phyloP scores from a whole-genome alignment of 306 rosid genomes.

The Acmispon strigosus region DNA sequence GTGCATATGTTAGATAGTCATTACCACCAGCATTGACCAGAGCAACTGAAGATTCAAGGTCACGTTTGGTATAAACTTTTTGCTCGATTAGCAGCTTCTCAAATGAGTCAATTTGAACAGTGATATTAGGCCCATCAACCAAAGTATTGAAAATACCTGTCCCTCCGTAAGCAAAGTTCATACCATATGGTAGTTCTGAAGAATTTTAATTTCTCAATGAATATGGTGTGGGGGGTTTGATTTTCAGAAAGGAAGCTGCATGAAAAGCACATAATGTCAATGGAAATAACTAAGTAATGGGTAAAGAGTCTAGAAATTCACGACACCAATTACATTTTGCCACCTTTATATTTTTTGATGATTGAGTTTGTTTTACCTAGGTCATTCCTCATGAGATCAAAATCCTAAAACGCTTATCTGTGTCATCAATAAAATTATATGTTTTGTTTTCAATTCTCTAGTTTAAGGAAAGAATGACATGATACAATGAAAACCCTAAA shows the following conservation, averaged over 20 bases:
- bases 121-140: constrained; percentile 29
- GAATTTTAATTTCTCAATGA: background rate
- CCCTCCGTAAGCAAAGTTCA: constrained; percentile 36
- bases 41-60: constrained; percentile 32
- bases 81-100: constrained; percentile 35
- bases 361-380: too few species aligned
- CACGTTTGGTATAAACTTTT: constrained; percentile 27
- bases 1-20: constrained; percentile 9
- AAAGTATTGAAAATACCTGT: constrained; percentile 23
- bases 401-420: too few species aligned
- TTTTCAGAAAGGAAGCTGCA: constrained; percentile 34
- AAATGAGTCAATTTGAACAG: constrained; percentile 23
- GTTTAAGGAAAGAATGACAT: too few species aligned
- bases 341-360: too few species aligned
- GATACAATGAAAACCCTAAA: too few species aligned
- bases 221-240: constrained; percentile 17
- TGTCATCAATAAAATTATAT: too few species aligned
- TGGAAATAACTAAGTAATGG: background rate
- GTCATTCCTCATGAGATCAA: too few species aligned
- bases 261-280: background rate
- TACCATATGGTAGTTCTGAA: background rate
- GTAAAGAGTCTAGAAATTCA: background rate
- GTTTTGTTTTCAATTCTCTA: too few species aligned
- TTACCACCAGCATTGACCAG: constrained; percentile 26
- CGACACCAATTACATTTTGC: too few species aligned